Base-by-base conservation (phyloP, 306 rosid species). In the Crotalaria pallida region DNA sequence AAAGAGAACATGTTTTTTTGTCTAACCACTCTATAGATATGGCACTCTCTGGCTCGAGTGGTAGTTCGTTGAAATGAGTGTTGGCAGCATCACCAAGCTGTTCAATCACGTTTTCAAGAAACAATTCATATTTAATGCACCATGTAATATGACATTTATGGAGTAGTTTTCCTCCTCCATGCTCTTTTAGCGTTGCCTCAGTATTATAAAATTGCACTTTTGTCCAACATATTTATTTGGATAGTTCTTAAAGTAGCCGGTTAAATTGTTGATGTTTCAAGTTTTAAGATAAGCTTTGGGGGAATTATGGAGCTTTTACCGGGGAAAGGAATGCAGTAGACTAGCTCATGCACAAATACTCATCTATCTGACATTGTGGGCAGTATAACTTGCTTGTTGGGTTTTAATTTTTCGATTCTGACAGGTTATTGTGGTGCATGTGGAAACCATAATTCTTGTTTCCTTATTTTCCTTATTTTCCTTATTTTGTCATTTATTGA, bases 331-430 rank as follows among this genome's bases (percentile, higher is more conserved):
- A 3, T 41, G 16, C 47, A 41, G 47, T 41, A 11, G 47, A 12
- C 16, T 3, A 41, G 16, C 16, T 41, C 15, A 41, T 41, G 45
- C 15, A 40, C 45, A 40, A 41, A 41, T 41, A 12, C 47, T 12
- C 44, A 41, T 41, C 6, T 41, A 41, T 40, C n/a, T 40, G 45
- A 40, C 11, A 12, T 40, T 40, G 15, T 40, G 45, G 45, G 45
- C 45, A 41, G 3, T 23, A 36, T 50, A 63, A 63, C 45, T 23
- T 62, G 23, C 44, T 34, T 53, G 44, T 6, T 27, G 27, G 64
- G 17, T 53, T 53, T 57, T 58, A 58, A n/a, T 58, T 58, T 58
- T 22, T 40, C 55, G 49, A 58, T 74, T 74, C 45, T 66, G 11
- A 33, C 10, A 9, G 53, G 45, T 45, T 45, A 17, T 34, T 60